Evolutionary conservation across 805 yeast species (phyloP).

Genomic region (Lipomyces sp.): DNA sequence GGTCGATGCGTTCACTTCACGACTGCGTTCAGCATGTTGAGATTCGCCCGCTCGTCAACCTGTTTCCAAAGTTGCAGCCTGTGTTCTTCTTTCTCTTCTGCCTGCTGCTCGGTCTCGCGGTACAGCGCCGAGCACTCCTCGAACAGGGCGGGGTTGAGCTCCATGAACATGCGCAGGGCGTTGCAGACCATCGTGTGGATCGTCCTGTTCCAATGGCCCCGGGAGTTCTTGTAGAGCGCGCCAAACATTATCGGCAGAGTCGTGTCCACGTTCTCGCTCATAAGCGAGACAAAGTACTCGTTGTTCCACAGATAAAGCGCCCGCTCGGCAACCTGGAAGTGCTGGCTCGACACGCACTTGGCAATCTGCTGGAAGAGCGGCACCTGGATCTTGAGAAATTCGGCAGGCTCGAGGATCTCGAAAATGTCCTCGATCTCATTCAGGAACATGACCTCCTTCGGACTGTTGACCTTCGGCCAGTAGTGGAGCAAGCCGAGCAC

Average conservation of each 20-base stretch:
- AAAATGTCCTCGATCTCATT: conserved; percentile 95
- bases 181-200: conserved; percentile 87
- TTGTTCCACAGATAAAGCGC: conserved; percentile 92
- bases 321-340: conserved; percentile 95
- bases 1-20: conserved; percentile 2
- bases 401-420: conserved; percentile 92
- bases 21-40: conserved; percentile 8
- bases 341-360: conserved; percentile 89
- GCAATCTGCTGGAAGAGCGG: conserved; percentile 92
- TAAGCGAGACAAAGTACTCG: conserved; percentile 84
- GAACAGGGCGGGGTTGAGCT: conserved; percentile 83
- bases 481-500: conserved; percentile 85
- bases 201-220: conserved; percentile 87
- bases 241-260: conserved; percentile 90
- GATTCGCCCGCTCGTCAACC: conserved; percentile 52
- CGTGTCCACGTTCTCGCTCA: conserved; percentile 84
- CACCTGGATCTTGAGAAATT: conserved; percentile 84
- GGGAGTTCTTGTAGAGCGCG: conserved; percentile 78
- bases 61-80: conserved; percentile 59
- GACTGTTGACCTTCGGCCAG: conserved; percentile 95
- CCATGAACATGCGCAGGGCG: conserved; percentile 88
- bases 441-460: conserved; percentile 93
- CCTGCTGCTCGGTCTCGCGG: conserved; percentile 16
- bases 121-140: conserved; percentile 81
- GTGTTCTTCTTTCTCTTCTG: conserved; percentile 45